Evolutionary conservation across 768 basidiomycete species (phyloP).

Genomic region (Naganishia friedmannii): DNA sequence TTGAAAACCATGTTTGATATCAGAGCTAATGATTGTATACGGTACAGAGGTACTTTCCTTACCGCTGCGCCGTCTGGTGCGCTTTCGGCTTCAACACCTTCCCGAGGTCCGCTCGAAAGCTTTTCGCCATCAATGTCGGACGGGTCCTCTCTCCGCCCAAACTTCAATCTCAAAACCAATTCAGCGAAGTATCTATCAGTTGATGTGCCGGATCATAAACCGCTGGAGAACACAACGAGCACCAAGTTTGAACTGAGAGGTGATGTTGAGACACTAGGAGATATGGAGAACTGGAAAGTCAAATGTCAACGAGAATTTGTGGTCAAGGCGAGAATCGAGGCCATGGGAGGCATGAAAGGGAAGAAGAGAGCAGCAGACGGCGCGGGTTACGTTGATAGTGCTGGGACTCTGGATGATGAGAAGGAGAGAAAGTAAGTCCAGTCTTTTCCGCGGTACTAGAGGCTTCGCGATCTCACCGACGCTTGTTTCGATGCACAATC

Average conservation of each 20-base stretch:
- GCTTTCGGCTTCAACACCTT: conserved; percentile 46
- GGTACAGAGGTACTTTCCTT: conserved; percentile 47
- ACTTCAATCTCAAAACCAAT: conserved; percentile 39
- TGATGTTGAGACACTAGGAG: conserved; percentile 35
- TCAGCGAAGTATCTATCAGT: conserved; percentile 45
- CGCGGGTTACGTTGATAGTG: conserved; percentile 36
- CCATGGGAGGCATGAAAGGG: conserved; percentile 32
- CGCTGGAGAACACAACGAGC: conserved; percentile 25
- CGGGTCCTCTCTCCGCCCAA: conserved; percentile 36
- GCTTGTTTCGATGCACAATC: neutral
- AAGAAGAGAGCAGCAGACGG: conserved; percentile 31
- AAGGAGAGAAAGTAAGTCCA: conserved; percentile 49
- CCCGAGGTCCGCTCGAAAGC: conserved; percentile 49
- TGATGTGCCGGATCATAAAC: conserved; percentile 27
- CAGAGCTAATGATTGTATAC: neutral
- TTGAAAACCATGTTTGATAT: neutral
- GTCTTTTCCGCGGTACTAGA: neutral
- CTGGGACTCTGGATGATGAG: conserved; percentile 48
- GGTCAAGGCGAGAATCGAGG: conserved; percentile 41
- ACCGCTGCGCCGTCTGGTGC: conserved; percentile 48
- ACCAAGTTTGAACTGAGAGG: conserved; percentile 40
- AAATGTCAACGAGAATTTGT: conserved; percentile 52
- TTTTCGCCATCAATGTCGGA: conserved; percentile 38
- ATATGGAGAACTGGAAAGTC: conserved; percentile 39
- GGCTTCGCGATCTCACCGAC: neutral